Evolutionary conservation across 108 stramenopile species (phyloP), one percentile per base, ranked within the genome.

Genomic region (Seminavis robusta): DNA sequence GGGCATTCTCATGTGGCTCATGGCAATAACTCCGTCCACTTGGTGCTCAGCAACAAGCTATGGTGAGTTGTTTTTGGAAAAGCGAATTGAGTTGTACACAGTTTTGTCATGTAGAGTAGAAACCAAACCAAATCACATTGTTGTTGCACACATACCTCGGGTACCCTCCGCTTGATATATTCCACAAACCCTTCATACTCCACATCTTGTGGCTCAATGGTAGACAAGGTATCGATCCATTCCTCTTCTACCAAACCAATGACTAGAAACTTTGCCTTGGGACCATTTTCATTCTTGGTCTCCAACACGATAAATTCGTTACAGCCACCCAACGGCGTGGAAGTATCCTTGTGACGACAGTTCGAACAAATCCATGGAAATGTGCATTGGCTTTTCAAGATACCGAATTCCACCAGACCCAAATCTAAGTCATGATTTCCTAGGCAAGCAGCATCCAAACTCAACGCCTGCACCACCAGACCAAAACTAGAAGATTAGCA

Each of bases 1-100:
- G 41, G 69, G 68, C 62, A 74, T 50, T 33, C 75, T 60, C 80
- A 81, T 81, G 51, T 81, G 80, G 10, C 74, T 70, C 17, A 65
- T 11, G 7, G 71, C 71, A 26, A 73, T 32, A 6, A 66, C 50
- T 11, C 51, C 57, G 39, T 73, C 71, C 29, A n/a, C n/a, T n/a
- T n/a, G n/a, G n/a, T n/a, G n/a, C n/a, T n/a, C n/a, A n/a, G n/a
- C n/a, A n/a, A n/a, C n/a, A n/a, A n/a, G n/a, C n/a, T n/a, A n/a
- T n/a, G n/a, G n/a, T n/a, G n/a, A n/a, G n/a, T n/a, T n/a, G n/a
- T n/a, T n/a, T n/a, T n/a, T n/a, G n/a, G n/a, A n/a, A n/a, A n/a
- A n/a, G n/a, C n/a, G n/a, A n/a, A n/a, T n/a, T n/a, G n/a, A n/a
- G n/a, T n/a, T n/a, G n/a, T n/a, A n/a, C n/a, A n/a, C n/a, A n/a